A percentile compares a stretch with the other conserved stretches of the same genome.
Evolutionary conservation across 208 protist species (phyloP).

Genomic region (Entamoeba invadens): DNA sequence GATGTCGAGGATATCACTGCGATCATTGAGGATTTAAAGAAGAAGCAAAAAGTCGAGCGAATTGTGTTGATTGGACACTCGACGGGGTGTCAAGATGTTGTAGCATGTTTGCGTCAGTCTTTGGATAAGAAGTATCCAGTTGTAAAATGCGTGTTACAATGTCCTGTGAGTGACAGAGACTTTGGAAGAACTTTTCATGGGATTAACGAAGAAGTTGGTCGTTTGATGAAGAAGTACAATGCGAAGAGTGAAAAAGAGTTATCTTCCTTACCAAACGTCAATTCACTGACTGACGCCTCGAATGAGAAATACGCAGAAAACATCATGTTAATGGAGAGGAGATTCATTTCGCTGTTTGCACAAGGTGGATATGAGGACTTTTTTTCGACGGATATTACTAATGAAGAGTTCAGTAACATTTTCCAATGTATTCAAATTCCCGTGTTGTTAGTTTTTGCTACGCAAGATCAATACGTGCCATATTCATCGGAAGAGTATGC

Average conservation of each 20-base stretch:
- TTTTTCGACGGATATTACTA: neutral
- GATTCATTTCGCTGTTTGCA: neutral
- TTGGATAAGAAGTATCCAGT: neutral
- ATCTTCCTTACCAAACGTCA: too few relatives aligned
- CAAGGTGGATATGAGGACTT: neutral
- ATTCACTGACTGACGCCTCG: too few relatives aligned
- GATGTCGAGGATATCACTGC: neutral
- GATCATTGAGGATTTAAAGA: neutral
- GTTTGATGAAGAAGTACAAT: neutral
- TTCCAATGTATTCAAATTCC: neutral
- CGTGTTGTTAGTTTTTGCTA: neutral
- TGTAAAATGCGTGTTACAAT: neutral
- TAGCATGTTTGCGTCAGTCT: neutral
- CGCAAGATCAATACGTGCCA: neutral
- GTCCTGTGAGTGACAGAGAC: neutral
- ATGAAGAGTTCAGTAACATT: neutral
- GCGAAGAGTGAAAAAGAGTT: neutral
- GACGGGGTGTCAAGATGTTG: neutral
- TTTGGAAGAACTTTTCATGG: neutral
- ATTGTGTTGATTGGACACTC: neutral
- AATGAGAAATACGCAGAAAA: neutral
- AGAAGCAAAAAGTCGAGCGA: neutral
- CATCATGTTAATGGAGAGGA: neutral
- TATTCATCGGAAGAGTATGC: too few relatives aligned
- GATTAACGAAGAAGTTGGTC: neutral